phyloP scores from a whole-genome alignment of 176 grass and related monocot genomes.

The Leersia perrieri region DNA sequence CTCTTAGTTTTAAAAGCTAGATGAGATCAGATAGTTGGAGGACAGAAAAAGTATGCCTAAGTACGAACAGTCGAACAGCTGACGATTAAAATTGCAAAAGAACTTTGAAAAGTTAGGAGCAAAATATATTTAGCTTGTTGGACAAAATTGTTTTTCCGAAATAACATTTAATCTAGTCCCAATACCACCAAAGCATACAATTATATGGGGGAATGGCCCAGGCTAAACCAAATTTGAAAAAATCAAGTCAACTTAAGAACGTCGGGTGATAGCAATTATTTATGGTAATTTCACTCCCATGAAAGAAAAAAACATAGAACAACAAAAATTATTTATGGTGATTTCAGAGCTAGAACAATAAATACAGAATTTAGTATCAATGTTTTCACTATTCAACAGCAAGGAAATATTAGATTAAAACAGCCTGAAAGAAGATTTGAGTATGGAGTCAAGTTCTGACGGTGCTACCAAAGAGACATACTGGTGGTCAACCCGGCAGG shows the following conservation, averaged over 20 bases:
- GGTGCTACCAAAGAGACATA: conserved; percentile 48
- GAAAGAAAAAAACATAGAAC: too few relatives aligned
- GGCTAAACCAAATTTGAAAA: background rate
- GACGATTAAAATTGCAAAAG: background rate
- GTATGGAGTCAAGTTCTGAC: conserved; percentile 2
- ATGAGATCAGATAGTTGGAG: background rate
- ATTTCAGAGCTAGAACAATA: background rate
- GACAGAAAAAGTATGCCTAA: background rate
- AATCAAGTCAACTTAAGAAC: background rate
- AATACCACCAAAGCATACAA: background rate
- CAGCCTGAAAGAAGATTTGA: background rate
- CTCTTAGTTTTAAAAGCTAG: background rate
- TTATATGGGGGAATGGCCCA: background rate
- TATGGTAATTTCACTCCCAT: background rate
- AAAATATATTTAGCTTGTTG: background rate
- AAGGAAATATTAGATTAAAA: conserved; percentile 9
- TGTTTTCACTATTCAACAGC: background rate
- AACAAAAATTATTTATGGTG: too few relatives aligned
- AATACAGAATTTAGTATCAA: background rate
- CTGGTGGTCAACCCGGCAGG: conserved; percentile 93
- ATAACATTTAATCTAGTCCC: background rate
- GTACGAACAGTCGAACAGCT: background rate
- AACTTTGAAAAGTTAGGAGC: background rate
- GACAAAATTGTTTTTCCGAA: background rate
- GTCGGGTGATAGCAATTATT: background rate